Evolutionary conservation across 352 stramenopile species (phyloP).

Genomic region (Phytophthora rubi): DNA sequence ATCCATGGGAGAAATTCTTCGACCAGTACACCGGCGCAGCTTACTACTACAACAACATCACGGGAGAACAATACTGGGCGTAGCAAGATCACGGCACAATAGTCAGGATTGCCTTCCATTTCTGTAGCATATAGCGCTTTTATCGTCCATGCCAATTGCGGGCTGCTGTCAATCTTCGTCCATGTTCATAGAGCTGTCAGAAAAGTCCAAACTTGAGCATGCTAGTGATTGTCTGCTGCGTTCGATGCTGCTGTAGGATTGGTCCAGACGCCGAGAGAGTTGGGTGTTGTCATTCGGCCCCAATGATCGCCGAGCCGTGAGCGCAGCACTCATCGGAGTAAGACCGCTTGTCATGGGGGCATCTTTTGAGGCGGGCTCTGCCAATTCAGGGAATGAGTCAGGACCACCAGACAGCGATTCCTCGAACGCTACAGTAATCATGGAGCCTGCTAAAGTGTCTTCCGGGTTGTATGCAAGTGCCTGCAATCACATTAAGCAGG

Average conservation of each 20-base stretch:
- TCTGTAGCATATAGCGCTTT: slow-evolving; percentile 5
- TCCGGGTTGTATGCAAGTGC: slow-evolving; percentile 82
- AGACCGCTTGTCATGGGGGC: slow-evolving; percentile 47
- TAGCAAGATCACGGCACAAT: slow-evolving; percentile 30
- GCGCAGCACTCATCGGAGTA: slow-evolving; percentile 35
- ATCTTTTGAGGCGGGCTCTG: slow-evolving; percentile 29
- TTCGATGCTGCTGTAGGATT: slow-evolving; percentile 82
- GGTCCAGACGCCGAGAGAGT: slow-evolving; percentile 42
- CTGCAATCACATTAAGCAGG: slow-evolving; percentile 31
- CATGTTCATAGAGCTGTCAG: slow-evolving; percentile 78
- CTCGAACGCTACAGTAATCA: slow-evolving; percentile 84
- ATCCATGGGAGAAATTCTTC: slow-evolving; percentile 88
- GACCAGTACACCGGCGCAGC: slow-evolving; percentile 86
- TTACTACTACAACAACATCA: slow-evolving; percentile 92
- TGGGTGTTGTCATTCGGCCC: slow-evolving; percentile 14
- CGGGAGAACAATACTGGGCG: slow-evolving; percentile 86
- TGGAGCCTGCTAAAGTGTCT: slow-evolving; percentile 77
- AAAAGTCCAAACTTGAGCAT: slow-evolving; percentile 75
- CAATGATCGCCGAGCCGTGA: slow-evolving; percentile 27
- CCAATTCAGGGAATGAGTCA: slow-evolving; percentile 44
- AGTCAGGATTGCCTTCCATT: slow-evolving; percentile 13
- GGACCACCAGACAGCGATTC: slow-evolving; percentile 65
- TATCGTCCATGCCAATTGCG: not conserved
- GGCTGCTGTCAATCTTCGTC: slow-evolving; percentile 45
- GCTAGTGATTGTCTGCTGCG: slow-evolving; percentile 57